Evolutionary conservation across 2,329 filamentous ascomycete genomes (phyloP).

Genomic region (Fonsecaea nubica): DNA sequence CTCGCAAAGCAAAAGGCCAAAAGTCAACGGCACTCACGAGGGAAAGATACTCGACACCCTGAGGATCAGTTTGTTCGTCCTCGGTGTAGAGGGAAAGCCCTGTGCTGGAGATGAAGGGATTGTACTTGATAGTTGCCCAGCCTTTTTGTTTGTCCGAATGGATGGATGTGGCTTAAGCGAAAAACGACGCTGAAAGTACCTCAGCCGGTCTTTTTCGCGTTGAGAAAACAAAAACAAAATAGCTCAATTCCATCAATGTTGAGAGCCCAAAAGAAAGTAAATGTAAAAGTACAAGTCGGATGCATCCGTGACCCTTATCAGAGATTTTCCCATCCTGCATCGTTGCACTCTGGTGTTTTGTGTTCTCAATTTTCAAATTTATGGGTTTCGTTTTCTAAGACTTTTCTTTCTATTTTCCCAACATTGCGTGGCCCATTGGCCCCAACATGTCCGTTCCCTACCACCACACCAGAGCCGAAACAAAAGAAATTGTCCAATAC

Average conservation of each 20-base stretch:
- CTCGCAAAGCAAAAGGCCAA: slow-evolving; percentile 20
- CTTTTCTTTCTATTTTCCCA: neutral
- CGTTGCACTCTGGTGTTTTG: no score
- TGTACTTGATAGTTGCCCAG: slow-evolving; percentile 87
- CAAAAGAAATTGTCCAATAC: neutral
- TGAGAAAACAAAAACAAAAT: neutral
- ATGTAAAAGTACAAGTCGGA: no score
- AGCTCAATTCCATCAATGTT: slow-evolving; percentile 13
- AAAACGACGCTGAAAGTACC: slow-evolving; percentile 1
- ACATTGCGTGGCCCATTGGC: neutral
- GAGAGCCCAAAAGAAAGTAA: neutral
- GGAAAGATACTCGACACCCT: slow-evolving; percentile 88
- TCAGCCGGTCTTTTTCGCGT: neutral
- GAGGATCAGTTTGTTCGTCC: slow-evolving; percentile 52
- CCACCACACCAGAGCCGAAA: neutral
- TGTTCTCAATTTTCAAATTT: neutral
- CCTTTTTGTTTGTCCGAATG: slow-evolving; percentile 17
- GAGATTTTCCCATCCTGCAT: no score
- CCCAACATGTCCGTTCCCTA: neutral
- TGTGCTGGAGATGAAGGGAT: slow-evolving; percentile 76
- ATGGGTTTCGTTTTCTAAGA: neutral
- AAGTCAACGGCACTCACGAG: slow-evolving; percentile 84
- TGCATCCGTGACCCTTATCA: no score
- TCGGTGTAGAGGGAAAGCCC: slow-evolving; percentile 88
- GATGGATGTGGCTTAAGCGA: slow-evolving; percentile 9